phyloP scores from a whole-genome alignment of 2,329 filamentous ascomycete species.

The Aspergillus neotritici region DNA sequence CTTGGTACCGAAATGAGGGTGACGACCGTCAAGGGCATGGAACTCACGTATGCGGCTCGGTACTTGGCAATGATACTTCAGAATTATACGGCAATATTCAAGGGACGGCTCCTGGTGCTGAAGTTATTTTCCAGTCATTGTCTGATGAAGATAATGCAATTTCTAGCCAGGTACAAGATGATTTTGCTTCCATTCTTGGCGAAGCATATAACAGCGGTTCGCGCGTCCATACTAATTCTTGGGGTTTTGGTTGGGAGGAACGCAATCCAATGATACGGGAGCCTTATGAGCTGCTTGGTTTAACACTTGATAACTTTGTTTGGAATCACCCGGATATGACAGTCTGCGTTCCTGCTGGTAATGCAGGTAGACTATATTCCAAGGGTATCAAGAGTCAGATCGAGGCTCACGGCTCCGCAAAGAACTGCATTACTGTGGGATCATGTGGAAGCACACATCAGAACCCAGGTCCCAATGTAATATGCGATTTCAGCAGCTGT shows the following conservation, averaged over 20 bases:
- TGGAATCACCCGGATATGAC: constrained; percentile 3
- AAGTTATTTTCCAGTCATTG: constrained; percentile 1
- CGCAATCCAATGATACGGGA: neutral
- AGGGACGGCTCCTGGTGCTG: neutral
- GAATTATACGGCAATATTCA: neutral
- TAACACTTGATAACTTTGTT: neutral
- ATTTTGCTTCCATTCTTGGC: constrained; percentile 1
- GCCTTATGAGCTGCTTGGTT: neutral
- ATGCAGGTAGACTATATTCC: too few species aligned
- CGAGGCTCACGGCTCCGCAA: constrained; percentile 1
- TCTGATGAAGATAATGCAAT: neutral
- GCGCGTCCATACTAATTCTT: constrained; percentile 4
- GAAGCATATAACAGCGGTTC: neutral
- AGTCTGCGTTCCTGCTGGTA: neutral
- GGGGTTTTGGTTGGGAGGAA: neutral
- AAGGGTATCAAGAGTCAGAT: neutral
- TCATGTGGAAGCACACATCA: constrained; percentile 1
- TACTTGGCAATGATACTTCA: constrained; percentile 1
- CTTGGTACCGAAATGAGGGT: neutral
- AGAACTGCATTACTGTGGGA: constrained; percentile 5
- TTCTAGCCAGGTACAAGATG: neutral
- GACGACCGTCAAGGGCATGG: constrained; percentile 2
- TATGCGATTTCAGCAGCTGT: constrained; percentile 3
- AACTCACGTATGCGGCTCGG: constrained; percentile 3
- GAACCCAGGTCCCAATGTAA: too few species aligned